These are phyloP conservation scores for Malassezia dermatis DNA, from an alignment of 1,284 basidiomycete species.

Conservation along the genomic window DNA sequence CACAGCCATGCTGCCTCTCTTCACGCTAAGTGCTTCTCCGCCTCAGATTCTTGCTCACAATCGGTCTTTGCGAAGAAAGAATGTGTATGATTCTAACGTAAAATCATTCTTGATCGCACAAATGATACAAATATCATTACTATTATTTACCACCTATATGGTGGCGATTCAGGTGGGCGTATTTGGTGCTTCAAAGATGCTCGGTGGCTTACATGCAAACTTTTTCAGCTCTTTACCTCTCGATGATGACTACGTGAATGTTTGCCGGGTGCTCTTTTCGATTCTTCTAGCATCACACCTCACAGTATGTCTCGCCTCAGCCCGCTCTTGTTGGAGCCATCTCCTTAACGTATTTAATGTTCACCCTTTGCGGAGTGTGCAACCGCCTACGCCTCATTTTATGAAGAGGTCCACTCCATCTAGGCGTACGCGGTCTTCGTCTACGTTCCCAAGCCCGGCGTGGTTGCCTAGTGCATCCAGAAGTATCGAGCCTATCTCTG, in stretches of 20 bases:
- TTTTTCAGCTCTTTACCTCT: constrained; percentile 35
- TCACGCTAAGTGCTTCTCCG: constrained; percentile 39
- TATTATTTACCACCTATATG: constrained; percentile 25
- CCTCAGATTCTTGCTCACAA: constrained; percentile 43
- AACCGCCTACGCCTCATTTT: constrained; percentile 2
- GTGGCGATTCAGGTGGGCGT: constrained; percentile 26
- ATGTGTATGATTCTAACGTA: constrained; percentile 36
- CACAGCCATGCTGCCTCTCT: constrained; percentile 38
- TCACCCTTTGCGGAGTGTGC: constrained; percentile 24
- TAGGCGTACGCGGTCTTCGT: constrained; percentile 1
- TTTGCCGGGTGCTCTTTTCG: constrained; percentile 28
- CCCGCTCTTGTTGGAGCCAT: constrained; percentile 39
- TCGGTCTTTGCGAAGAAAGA: constrained; percentile 33
- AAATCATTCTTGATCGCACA: constrained; percentile 38
- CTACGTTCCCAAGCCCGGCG: not conserved
- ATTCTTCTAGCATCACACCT: constrained; percentile 35
- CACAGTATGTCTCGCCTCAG: constrained; percentile 36
- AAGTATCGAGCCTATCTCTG: not conserved
- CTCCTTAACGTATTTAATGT: constrained; percentile 30
- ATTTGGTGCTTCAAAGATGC: constrained; percentile 29
- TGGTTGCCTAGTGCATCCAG: constrained; percentile 6
- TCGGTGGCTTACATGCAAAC: constrained; percentile 30
- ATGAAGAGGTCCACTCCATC: constrained; percentile 3
- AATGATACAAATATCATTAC: constrained; percentile 28
- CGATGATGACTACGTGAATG: constrained; percentile 33